Conservation (phyloP, 352 stramenopile species). For the Globisporangium okanoganense region DNA sequence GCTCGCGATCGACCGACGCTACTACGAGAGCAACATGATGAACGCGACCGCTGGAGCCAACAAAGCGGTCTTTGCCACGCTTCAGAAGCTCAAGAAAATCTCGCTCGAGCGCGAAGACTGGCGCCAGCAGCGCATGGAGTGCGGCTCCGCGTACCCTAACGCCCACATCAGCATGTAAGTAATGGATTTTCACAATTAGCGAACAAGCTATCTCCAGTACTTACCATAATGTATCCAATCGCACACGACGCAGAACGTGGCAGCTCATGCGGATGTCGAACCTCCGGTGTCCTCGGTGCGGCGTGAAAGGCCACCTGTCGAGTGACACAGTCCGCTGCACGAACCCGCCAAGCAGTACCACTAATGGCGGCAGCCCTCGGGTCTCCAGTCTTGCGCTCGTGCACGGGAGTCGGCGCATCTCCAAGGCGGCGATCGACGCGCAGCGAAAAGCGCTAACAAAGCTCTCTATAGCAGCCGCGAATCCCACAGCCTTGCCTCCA, state of each 20-base stretch:
- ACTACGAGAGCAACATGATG: conserved; percentile 59
- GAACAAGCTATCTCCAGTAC: no score
- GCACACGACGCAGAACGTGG: conserved; percentile 39
- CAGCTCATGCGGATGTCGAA: conserved; percentile 78
- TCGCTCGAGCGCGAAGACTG: conserved; percentile 62
- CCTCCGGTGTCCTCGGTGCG: conserved; percentile 53
- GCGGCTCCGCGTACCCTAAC: conserved; percentile 58
- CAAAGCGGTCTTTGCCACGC: conserved; percentile 31
- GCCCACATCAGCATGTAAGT: conserved; percentile 71
- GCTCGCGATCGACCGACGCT: conserved; percentile 53
- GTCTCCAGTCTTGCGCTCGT: conserved; percentile 3
- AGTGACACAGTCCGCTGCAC: conserved; percentile 42
- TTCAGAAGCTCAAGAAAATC: conserved; percentile 43
- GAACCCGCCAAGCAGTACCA: conserved; percentile 15
- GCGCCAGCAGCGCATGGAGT: conserved; percentile 67
- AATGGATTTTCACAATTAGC: no score
- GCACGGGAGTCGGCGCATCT: conserved; percentile 7
- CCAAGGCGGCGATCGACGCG: not conserved
- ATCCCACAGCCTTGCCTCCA: not conserved
- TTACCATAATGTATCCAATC: not conserved
- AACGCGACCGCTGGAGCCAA: conserved; percentile 39
- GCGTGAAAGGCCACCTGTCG: conserved; percentile 46
- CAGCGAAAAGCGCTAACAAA: conserved; percentile 5
- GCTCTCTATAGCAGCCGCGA: not conserved
- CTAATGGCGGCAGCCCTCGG: conserved; percentile 1